Conservation (phyloP, 2,329 filamentous ascomycete species). For the Colletotrichum gloeosporioides region DNA sequence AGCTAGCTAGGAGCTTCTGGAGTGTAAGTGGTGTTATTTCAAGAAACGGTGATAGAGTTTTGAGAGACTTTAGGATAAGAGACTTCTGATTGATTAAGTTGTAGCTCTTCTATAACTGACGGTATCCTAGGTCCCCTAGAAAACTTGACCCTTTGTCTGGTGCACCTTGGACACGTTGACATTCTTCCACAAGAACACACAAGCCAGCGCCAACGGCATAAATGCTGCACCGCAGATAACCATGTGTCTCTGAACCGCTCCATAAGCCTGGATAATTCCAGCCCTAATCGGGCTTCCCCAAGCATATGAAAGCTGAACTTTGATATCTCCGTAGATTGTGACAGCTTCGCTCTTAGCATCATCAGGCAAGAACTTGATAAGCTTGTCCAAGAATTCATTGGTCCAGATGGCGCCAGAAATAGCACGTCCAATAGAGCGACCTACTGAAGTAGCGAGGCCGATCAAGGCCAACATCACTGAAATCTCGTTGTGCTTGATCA, state of each 20-base stretch:
- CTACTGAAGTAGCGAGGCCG: conserved; percentile 33
- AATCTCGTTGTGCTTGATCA: conserved; percentile 34
- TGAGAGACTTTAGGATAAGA: not conserved
- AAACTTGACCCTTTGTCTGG: conserved; percentile 18
- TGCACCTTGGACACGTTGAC: conserved; percentile 8
- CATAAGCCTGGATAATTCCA: conserved; percentile 53
- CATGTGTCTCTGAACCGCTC: conserved; percentile 48
- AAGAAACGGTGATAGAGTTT: not conserved
- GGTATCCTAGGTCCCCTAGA: not conserved
- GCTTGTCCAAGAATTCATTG: conserved; percentile 38
- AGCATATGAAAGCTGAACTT: conserved; percentile 41
- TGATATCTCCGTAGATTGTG: conserved; percentile 40
- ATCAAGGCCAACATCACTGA: conserved; percentile 37
- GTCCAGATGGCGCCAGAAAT: conserved; percentile 40
- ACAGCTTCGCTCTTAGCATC: conserved; percentile 48
- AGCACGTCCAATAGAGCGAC: conserved; percentile 34
- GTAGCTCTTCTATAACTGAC: not conserved
- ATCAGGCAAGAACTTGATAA: conserved; percentile 41
- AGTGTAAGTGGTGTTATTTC: not conserved
- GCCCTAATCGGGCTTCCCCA: conserved; percentile 43
- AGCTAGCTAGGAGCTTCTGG: not conserved
- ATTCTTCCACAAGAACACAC: conserved; percentile 17
- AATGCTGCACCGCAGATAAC: conserved; percentile 30
- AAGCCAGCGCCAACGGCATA: conserved; percentile 10
- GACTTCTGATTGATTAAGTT: rapidly evolving